A percentile compares a stretch with the other conserved stretches of the same genome.
phyloP scores from a whole-genome alignment of 1,284 basidiomycete genomes.

The Hymenochaete sp. region DNA sequence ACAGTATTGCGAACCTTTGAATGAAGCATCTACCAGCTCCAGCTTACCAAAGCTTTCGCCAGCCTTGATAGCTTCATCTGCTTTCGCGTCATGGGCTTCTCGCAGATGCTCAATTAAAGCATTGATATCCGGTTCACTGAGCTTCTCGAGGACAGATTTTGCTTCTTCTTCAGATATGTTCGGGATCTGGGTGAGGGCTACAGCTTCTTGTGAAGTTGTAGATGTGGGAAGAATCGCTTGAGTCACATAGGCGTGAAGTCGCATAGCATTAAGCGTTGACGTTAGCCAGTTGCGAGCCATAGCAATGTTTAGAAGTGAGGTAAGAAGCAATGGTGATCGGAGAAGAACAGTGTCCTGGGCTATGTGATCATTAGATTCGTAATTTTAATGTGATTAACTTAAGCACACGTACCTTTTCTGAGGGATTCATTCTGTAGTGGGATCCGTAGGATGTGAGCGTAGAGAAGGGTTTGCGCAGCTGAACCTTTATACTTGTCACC shows the following conservation, averaged over 20 bases:
- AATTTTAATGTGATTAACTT: neutral
- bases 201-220: slow-evolving; percentile 26
- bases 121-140: slow-evolving; percentile 32
- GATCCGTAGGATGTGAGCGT: slow-evolving; percentile 80
- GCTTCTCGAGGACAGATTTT: slow-evolving; percentile 31
- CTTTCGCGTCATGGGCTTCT: slow-evolving; percentile 43
- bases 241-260: slow-evolving; percentile 74
- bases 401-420: slow-evolving; percentile 46
- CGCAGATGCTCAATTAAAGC: slow-evolving; percentile 45
- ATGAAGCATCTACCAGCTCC: slow-evolving; percentile 78
- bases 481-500: slow-evolving; percentile 37
- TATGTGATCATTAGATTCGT: slow-evolving; percentile 23
- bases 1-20: slow-evolving; percentile 59
- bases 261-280: slow-evolving; percentile 73
- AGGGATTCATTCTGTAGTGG: slow-evolving; percentile 50
- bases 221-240: slow-evolving; percentile 70
- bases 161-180: slow-evolving; percentile 50
- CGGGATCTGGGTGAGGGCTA: slow-evolving; percentile 67
- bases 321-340: slow-evolving; percentile 67
- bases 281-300: slow-evolving; percentile 89
- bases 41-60: slow-evolving; percentile 70
- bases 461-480: slow-evolving; percentile 68
- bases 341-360: slow-evolving; percentile 66
- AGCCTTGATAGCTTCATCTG: slow-evolving; percentile 58
- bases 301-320: slow-evolving; percentile 76